A percentile compares a stretch with the other conserved stretches of the same genome.
Conservation (phyloP, 352 stramenopile genomes). For the Globisporangium nagaii region DNA sequence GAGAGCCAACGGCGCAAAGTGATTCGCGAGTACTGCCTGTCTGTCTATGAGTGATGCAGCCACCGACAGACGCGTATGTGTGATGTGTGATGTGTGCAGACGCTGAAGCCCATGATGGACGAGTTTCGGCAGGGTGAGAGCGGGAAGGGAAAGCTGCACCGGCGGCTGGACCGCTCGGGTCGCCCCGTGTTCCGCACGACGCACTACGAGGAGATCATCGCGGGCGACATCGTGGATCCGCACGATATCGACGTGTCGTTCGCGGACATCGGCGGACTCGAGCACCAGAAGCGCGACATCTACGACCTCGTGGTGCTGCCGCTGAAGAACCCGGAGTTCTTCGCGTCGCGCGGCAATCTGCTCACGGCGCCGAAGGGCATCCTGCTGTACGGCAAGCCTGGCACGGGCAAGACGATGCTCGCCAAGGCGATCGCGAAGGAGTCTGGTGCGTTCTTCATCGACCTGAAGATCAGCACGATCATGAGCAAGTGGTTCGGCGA, state of each 20-base stretch:
- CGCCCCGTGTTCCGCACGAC: conserved; percentile 73
- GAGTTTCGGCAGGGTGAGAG: conserved; percentile 60
- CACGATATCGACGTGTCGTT: conserved; percentile 90
- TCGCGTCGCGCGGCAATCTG: conserved; percentile 79
- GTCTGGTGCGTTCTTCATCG: conserved; percentile 85
- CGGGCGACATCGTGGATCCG: conserved; percentile 92
- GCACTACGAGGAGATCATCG: conserved; percentile 90
- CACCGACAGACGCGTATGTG: neutral
- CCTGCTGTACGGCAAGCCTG: conserved; percentile 75
- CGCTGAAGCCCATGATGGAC: conserved; percentile 80
- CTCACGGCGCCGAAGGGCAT: conserved; percentile 86
- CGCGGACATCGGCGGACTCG: conserved; percentile 95
- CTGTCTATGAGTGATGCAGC: neutral
- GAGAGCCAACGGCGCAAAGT: no score
- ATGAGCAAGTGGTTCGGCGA: conserved; percentile 91
- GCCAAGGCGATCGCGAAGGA: conserved; percentile 96
- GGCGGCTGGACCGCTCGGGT: conserved; percentile 54
- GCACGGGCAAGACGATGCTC: conserved; percentile 91
- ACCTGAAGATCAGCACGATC: conserved; percentile 87
- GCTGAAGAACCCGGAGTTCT: conserved; percentile 90
- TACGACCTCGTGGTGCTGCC: conserved; percentile 94
- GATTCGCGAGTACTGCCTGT: no score
- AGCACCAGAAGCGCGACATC: conserved; percentile 95
- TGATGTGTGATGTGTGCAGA: conserved; percentile 16
- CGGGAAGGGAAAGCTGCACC: conserved; percentile 67